Evolutionary conservation across 495 filamentous ascomycete genomes (phyloP).

Genomic region (Parachaetomium inaequale): DNA sequence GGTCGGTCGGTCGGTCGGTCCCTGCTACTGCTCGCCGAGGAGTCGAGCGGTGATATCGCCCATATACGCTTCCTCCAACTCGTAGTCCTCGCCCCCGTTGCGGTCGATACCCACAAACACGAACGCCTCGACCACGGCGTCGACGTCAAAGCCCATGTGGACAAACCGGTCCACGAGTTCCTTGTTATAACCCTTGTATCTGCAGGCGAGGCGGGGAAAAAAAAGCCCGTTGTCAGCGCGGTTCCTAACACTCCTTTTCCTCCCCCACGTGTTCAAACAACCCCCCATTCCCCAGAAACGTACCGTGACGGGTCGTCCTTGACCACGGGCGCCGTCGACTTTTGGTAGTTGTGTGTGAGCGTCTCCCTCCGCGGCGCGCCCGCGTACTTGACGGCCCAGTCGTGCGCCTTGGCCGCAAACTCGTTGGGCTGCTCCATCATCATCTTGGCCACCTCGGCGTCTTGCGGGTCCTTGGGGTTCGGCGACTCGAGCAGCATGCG

Average conservation of each 20-base stretch:
- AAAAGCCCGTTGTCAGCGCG: not conserved
- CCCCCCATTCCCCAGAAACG: not conserved
- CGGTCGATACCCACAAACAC: constrained; percentile 75
- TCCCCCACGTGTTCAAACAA: not conserved
- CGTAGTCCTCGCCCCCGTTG: constrained; percentile 72
- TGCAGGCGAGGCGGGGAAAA: constrained; percentile 29
- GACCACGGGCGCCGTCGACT: constrained; percentile 10
- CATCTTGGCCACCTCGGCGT: constrained; percentile 93
- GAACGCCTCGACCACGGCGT: constrained; percentile 80
- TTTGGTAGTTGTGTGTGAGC: constrained; percentile 19
- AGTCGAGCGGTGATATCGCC: constrained; percentile 84
- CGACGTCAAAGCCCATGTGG: constrained; percentile 92
- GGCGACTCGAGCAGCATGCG: constrained; percentile 90
- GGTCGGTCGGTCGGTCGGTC: no score
- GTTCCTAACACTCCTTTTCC: no score
- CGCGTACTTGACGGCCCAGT: constrained; percentile 86
- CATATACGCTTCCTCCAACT: constrained; percentile 80
- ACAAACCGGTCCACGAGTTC: constrained; percentile 84
- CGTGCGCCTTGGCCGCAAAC: constrained; percentile 78
- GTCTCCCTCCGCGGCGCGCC: constrained; percentile 59
- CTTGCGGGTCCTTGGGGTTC: constrained; percentile 95
- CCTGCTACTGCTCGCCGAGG: constrained; percentile 63
- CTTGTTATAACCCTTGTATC: constrained; percentile 87
- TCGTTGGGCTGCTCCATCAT: constrained; percentile 71
- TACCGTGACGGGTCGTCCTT: constrained; percentile 41